These are phyloP conservation scores for Funneliformis caledonium DNA, from an alignment of 371 early-diverging fungal genomes.

Conservation along the genomic window DNA sequence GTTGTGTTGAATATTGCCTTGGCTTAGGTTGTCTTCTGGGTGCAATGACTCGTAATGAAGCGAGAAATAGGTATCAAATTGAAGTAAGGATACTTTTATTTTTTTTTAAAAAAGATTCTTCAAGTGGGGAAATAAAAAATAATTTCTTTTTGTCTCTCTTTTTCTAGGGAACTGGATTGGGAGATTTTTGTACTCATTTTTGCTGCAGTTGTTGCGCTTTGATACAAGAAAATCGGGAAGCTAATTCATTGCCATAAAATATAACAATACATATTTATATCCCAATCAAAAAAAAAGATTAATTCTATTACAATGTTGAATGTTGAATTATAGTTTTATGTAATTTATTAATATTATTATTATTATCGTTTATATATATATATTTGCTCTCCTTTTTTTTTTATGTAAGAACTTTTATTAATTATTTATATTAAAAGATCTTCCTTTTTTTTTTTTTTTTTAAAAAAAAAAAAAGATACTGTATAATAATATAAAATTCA, in stretches of 20 bases:
- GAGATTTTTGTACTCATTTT: constrained; percentile 15
- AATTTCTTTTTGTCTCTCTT: not conserved
- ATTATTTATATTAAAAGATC: too few relatives aligned
- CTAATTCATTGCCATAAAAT: not conserved
- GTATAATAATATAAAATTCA: too few relatives aligned
- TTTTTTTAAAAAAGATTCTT: not conserved
- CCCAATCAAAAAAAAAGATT: too few relatives aligned
- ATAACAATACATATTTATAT: too few relatives aligned
- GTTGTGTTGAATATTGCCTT: not conserved
- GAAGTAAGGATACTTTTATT: constrained; percentile 18
- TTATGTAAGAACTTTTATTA: too few relatives aligned
- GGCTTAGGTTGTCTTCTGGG: not conserved
- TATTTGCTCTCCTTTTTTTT: too few relatives aligned
- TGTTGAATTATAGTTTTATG: too few relatives aligned
- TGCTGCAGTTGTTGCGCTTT: constrained; percentile 32
- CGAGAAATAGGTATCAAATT: not conserved
- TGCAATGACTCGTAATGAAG: constrained; percentile 13
- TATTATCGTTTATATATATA: too few relatives aligned
- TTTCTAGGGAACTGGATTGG: not conserved
- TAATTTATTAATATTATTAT: too few relatives aligned
- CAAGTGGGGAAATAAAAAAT: not conserved
- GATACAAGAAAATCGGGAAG: constrained; percentile 35
- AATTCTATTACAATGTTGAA: too few relatives aligned
- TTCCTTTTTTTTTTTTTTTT: too few relatives aligned
- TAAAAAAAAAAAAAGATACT: too few relatives aligned